phyloP scores from a whole-genome alignment of 1,284 basidiomycete genomes.

The Heliocybe sulcata region DNA sequence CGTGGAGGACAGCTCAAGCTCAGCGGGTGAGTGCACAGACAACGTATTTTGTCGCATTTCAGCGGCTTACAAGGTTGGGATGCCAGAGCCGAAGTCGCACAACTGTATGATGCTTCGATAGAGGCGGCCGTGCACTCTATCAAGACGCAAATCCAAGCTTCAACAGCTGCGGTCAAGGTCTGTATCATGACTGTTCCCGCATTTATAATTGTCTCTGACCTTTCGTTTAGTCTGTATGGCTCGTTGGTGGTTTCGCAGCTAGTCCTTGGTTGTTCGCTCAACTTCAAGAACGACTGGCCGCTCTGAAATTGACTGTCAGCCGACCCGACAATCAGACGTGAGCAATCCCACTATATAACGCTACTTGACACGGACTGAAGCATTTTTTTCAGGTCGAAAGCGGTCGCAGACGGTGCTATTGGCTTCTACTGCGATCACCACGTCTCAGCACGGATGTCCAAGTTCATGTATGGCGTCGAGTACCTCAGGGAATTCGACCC shows the following conservation, averaged over 20 bases:
- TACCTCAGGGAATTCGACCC: constrained; percentile 62
- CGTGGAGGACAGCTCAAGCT: constrained; percentile 64
- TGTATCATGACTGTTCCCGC: constrained; percentile 1
- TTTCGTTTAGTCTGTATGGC: constrained; percentile 52
- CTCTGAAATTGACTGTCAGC: constrained; percentile 52
- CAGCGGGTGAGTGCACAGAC: constrained; percentile 50
- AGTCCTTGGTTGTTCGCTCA: constrained; percentile 73
- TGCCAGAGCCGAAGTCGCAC: constrained; percentile 50
- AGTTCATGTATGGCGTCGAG: constrained; percentile 76
- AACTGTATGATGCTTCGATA: constrained; percentile 70
- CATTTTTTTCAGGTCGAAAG: constrained; percentile 52
- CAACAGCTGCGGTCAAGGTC: constrained; percentile 59
- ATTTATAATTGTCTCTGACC: not conserved
- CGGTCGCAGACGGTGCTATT: constrained; percentile 73
- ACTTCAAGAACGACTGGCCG: constrained; percentile 55
- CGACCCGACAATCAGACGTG: constrained; percentile 73
- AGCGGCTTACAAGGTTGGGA: constrained; percentile 8
- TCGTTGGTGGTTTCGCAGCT: constrained; percentile 75
- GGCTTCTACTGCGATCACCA: constrained; percentile 80
- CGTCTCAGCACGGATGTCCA: constrained; percentile 69
- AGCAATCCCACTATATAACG: constrained; percentile 12
- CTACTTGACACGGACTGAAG: not conserved
- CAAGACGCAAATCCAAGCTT: constrained; percentile 58
- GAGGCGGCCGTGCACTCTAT: constrained; percentile 65
- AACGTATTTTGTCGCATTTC: constrained; percentile 3